Conservation (phyloP, 371 early-diverging fungal species). For the Apophysomyces ossiformis region DNA sequence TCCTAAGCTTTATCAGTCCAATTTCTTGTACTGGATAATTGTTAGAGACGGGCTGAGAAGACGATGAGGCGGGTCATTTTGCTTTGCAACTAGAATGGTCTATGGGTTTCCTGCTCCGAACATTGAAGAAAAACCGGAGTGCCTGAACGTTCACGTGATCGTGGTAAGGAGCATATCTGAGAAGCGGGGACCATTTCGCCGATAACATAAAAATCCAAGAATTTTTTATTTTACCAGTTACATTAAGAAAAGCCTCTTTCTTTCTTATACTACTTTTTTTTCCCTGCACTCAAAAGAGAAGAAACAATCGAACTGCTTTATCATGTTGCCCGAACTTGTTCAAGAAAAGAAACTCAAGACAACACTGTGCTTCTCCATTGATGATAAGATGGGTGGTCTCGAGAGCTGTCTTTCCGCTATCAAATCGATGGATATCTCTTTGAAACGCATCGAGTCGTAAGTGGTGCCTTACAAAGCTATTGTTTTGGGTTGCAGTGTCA, state of each 20-base stretch:
- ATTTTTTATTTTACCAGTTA: neutral
- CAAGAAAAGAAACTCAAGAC: slow-evolving; percentile 36
- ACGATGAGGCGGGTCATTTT: neutral
- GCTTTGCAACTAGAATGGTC: no score
- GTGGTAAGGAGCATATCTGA: neutral
- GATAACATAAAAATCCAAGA: neutral
- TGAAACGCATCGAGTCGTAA: slow-evolving; percentile 93
- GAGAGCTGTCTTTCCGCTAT: slow-evolving; percentile 83
- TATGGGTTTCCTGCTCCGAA: no score
- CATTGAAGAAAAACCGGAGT: no score
- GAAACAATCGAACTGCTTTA: neutral
- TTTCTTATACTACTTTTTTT: neutral
- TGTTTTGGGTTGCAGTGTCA: neutral
- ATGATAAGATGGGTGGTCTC: slow-evolving; percentile 85
- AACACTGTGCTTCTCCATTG: slow-evolving; percentile 82
- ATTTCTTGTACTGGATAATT: no score
- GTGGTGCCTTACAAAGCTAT: slow-evolving; percentile 10
- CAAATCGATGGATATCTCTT: slow-evolving; percentile 75
- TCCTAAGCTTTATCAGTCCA: no score
- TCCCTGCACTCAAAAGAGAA: neutral
- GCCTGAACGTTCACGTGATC: neutral
- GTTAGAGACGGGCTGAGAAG: neutral
- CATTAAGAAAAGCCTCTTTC: slow-evolving; percentile 8
- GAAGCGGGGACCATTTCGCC: neutral
- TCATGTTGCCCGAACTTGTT: slow-evolving; percentile 20